Conservation (phyloP, 768 basidiomycete species). For the Punctularia strigosozonata region DNA sequence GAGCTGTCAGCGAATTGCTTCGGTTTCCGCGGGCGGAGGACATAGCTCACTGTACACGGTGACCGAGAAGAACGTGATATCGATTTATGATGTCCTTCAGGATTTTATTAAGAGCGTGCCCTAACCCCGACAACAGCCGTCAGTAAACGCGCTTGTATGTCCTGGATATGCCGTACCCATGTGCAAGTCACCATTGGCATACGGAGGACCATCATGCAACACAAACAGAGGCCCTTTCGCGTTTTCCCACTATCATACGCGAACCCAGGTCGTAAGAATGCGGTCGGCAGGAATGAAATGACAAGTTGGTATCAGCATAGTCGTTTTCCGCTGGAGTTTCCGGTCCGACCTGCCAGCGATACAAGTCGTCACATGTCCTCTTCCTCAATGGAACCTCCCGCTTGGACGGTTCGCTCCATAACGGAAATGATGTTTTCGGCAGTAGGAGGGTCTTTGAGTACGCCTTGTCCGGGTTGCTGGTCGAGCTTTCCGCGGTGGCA, state of each 20-base stretch:
- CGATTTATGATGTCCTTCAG: slow-evolving; percentile 93
- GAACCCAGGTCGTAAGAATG: background rate
- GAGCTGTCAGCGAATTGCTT: slow-evolving; percentile 4
- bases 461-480: no score
- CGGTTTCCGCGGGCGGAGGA: no score
- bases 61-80: slow-evolving; percentile 68
- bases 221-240: slow-evolving; percentile 63
- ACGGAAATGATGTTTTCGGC: slow-evolving; percentile 72
- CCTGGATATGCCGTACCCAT: slow-evolving; percentile 48
- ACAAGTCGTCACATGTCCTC: slow-evolving; percentile 64
- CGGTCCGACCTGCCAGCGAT: slow-evolving; percentile 61
- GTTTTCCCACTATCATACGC: slow-evolving; percentile 43
- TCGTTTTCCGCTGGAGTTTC: slow-evolving; percentile 5
- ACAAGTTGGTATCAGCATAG: no score
- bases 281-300: no score
- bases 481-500: no score
- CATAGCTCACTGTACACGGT: slow-evolving; percentile 61
- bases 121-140: slow-evolving; percentile 25
- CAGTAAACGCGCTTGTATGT: background rate
- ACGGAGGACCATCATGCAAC: slow-evolving; percentile 93
- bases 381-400: slow-evolving; percentile 45
- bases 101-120: slow-evolving; percentile 93
- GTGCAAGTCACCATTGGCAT: slow-evolving; percentile 93
- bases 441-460: slow-evolving; percentile 61
- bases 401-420: slow-evolving; percentile 55